These are phyloP conservation scores for Alternaria viburni DNA, from an alignment of 2,329 filamentous ascomycete species.

Conservation along the genomic window DNA sequence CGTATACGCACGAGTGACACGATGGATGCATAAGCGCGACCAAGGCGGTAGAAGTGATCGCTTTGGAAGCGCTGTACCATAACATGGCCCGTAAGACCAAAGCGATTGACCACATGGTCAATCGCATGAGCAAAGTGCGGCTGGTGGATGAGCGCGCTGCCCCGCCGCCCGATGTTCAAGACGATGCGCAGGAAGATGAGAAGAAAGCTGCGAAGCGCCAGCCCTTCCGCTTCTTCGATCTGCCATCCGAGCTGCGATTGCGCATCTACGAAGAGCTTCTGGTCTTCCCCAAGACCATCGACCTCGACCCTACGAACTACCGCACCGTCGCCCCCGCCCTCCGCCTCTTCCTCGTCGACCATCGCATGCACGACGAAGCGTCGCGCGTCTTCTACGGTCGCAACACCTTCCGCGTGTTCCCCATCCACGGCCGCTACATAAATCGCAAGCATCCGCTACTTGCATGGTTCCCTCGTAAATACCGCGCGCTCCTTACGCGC, in stretches of 20 bases:
- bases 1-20: slow-evolving; percentile 27
- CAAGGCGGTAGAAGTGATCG: slow-evolving; percentile 40
- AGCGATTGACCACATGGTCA: slow-evolving; percentile 34
- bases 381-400: slow-evolving; percentile 58
- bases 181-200: background rate
- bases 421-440: slow-evolving; percentile 65
- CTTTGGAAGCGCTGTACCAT: slow-evolving; percentile 27
- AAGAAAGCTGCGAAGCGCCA: slow-evolving; percentile 10
- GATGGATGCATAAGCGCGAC: slow-evolving; percentile 53
- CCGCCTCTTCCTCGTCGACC: slow-evolving; percentile 70
- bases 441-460: slow-evolving; percentile 76
- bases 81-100: slow-evolving; percentile 31
- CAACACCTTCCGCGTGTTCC: slow-evolving; percentile 62
- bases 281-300: slow-evolving; percentile 62
- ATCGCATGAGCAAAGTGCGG: slow-evolving; percentile 32
- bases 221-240: slow-evolving; percentile 59
- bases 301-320: slow-evolving; percentile 71
- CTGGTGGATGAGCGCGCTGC: slow-evolving; percentile 18
- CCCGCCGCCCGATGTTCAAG: background rate
- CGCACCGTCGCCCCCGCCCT: slow-evolving; percentile 65
- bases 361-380: slow-evolving; percentile 58
- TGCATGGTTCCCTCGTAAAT: slow-evolving; percentile 66
- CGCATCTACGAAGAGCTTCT: slow-evolving; percentile 57
- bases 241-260: slow-evolving; percentile 61
- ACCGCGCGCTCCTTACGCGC: slow-evolving; percentile 66